Evolutionary conservation across 2,329 filamentous ascomycete genomes (phyloP).

Genomic region (Penicillium sclerotigenum): DNA sequence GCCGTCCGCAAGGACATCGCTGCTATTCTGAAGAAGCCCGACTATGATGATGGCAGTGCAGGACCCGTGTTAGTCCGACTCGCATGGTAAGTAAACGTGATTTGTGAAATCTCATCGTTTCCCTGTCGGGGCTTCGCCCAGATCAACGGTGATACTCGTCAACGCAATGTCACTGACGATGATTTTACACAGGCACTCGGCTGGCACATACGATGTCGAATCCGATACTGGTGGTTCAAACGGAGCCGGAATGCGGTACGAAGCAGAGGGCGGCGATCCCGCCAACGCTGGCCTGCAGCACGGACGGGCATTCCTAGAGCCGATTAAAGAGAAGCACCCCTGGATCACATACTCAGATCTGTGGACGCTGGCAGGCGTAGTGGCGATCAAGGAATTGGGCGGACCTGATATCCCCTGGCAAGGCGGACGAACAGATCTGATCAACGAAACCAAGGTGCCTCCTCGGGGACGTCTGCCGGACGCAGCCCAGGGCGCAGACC

Average conservation of each 20-base stretch:
- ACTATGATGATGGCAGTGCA: conserved; percentile 63
- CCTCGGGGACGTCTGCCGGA: conserved; percentile 58
- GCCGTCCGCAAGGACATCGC: conserved; percentile 55
- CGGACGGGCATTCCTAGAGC: conserved; percentile 62
- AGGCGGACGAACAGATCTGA: conserved; percentile 59
- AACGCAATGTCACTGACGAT: not conserved
- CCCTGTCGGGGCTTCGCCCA: conserved; percentile 1
- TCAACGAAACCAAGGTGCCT: conserved; percentile 59
- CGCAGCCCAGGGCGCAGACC: conserved; percentile 53
- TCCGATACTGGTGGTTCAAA: conserved; percentile 63
- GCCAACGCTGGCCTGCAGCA: conserved; percentile 64
- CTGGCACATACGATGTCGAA: conserved; percentile 59
- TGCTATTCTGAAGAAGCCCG: conserved; percentile 56
- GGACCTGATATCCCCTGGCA: conserved; percentile 57
- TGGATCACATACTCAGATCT: conserved; percentile 66
- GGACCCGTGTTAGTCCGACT: conserved; percentile 63
- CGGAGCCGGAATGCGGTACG: conserved; percentile 65
- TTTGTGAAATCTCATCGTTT: not conserved
- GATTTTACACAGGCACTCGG: conserved; percentile 52
- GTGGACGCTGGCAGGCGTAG: conserved; percentile 61
- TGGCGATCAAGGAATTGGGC: conserved; percentile 59
- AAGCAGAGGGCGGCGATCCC: conserved; percentile 61
- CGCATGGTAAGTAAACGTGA: conserved; percentile 51
- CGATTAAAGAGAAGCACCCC: conserved; percentile 56
- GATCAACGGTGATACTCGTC: not conserved